Evolutionary conservation across 306 rosid genomes (phyloP).

Genomic region (Castanea mollissima): DNA sequence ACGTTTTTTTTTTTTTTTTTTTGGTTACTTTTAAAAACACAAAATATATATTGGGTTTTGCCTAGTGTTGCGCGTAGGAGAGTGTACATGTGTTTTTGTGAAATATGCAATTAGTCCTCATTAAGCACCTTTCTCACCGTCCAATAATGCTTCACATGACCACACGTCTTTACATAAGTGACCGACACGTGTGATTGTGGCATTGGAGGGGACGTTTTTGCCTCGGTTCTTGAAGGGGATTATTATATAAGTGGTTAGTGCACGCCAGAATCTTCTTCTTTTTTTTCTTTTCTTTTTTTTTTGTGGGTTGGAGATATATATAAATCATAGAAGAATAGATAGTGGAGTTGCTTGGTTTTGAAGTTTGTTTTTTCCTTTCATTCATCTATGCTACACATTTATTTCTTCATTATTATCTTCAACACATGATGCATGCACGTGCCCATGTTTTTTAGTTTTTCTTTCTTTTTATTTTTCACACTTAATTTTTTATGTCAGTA

Average conservation of each 20-base stretch:
- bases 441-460: slow-evolving; percentile 17
- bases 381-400: not conserved
- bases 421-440: slow-evolving; percentile 43
- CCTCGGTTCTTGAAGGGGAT: slow-evolving; percentile 46
- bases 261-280: slow-evolving; percentile 74
- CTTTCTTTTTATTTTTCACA: too few species aligned
- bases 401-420: slow-evolving; percentile 13
- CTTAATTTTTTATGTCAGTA: too few species aligned
- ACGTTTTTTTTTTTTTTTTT: not conserved
- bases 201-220: slow-evolving; percentile 23
- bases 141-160: slow-evolving; percentile 70
- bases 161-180: slow-evolving; percentile 49
- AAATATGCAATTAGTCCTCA: slow-evolving; percentile 25
- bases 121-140: slow-evolving; percentile 48
- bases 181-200: slow-evolving; percentile 41
- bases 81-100: slow-evolving; percentile 10
- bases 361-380: slow-evolving; percentile 40
- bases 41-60: not conserved
- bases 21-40: not conserved
- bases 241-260: slow-evolving; percentile 45
- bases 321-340: not conserved
- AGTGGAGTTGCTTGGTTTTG: slow-evolving; percentile 61
- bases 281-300: slow-evolving; percentile 2
- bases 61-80: slow-evolving; percentile 16
- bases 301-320: slow-evolving; percentile 14